Percentiles rank a stretch among this genome's conserved stretches.
Conservation (phyloP, 208 protist species). For the Blechomonas ayalai region DNA sequence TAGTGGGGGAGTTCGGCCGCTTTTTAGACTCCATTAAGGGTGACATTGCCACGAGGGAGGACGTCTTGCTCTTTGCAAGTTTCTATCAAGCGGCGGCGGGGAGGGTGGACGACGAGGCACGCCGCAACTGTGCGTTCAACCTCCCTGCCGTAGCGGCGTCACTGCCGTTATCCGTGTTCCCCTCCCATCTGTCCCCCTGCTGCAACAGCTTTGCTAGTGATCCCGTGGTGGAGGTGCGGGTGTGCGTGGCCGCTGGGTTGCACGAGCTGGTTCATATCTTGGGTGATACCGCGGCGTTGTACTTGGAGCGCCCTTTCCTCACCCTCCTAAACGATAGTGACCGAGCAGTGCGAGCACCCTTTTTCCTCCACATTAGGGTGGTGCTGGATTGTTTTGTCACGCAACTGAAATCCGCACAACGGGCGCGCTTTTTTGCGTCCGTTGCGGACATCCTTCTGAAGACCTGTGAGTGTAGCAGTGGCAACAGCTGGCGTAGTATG, state of each 20-base stretch:
- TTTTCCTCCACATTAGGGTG: conserved; percentile 42
- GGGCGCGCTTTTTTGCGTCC: conserved; percentile 37
- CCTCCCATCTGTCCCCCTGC: conserved; percentile 47
- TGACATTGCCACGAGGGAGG: conserved; percentile 73
- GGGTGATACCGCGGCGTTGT: conserved; percentile 35
- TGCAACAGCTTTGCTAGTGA: conserved; percentile 59
- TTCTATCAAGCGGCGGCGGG: conserved; percentile 66
- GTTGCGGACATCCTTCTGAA: conserved; percentile 37
- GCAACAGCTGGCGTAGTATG: conserved; percentile 76
- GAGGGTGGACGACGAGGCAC: conserved; percentile 53
- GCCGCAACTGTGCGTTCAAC: conserved; percentile 83
- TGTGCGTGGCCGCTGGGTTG: conserved; percentile 68
- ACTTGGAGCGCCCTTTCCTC: conserved; percentile 69
- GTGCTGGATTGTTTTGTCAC: conserved; percentile 71
- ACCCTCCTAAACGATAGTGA: conserved; percentile 47
- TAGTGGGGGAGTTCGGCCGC: conserved; percentile 81
- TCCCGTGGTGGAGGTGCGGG: conserved; percentile 33
- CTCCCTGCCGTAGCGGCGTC: conserved; percentile 82
- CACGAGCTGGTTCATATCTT: conserved; percentile 82
- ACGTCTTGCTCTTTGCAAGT: conserved; percentile 72
- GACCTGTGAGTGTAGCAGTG: no score
- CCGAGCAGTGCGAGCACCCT: conserved; percentile 31
- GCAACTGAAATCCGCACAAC: conserved; percentile 25
- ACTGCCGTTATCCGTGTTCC: conserved; percentile 69
- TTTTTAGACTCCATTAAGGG: conserved; percentile 81